Evolutionary conservation across 768 basidiomycete species (phyloP), one percentile per base, ranked within the genome.

Genomic region (Pleurotus ostreatus): DNA sequence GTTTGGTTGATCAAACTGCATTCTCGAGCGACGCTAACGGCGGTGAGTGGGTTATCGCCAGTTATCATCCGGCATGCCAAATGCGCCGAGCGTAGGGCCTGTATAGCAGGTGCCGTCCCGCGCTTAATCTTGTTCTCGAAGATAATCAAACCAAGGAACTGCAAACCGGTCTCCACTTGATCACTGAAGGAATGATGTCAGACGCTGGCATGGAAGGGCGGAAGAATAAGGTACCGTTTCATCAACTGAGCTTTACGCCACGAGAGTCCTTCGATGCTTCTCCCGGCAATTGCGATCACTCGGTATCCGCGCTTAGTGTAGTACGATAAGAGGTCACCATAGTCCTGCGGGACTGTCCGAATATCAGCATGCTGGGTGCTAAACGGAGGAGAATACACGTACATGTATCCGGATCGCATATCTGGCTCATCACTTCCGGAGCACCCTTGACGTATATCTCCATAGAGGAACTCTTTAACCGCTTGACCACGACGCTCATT

Each of bases 391-490:
- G 30, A 38, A 3, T 25, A 3, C 25, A 76, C 94, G 62, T 63
- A 98, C 96, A 86, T n/a, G 95, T 91, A 51, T 88, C 83, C 59
- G 79, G 86, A 55, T 94, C 89, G 68, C 97, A 99, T 56, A 99
- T 98, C 41, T 95, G 94, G 5, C 73, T 69, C 95, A 99, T 98
- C 55, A 98, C 93, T 70, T 99, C 97, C 0, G 97, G 97, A 1
- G 97, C 97, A n/a, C 97, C 97, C 67, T 99, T 99, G 63, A 95
- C 94, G 66, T 98, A 98, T 9, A 98, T 79, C 67, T 99, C 97
- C 94, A 99, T 98, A 68, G 90, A 93, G 53, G 72, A 83, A 61
- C 95, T 95, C 69, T 89, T 97, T 53, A 99, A 80, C 51, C 93
- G 80, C 70, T 98, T 99, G 63, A 98, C 96, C 52, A 99, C 84